These are phyloP conservation scores for Elaphomyces granulatus DNA, from an alignment of 495 filamentous ascomycete species.

Conservation along the genomic window DNA sequence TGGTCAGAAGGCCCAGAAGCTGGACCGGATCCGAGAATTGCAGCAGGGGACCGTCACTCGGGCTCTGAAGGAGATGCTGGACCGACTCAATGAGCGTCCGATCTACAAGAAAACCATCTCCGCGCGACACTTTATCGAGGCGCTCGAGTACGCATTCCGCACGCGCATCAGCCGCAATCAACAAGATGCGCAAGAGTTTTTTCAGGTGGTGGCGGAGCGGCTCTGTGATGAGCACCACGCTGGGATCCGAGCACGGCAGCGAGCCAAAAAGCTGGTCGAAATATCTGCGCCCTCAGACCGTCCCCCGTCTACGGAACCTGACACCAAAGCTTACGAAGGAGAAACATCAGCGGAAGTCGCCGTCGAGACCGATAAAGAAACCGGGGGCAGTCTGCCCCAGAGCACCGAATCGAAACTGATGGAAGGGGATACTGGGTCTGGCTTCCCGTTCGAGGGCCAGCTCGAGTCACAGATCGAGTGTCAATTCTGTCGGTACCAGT, in stretches of 20 bases:
- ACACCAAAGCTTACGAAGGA: slow-evolving; percentile 13
- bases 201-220: slow-evolving; percentile 85
- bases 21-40: slow-evolving; percentile 56
- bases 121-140: slow-evolving; percentile 59
- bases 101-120: slow-evolving; percentile 92
- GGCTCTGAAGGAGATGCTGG: slow-evolving; percentile 82
- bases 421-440: slow-evolving; percentile 43
- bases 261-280: slow-evolving; percentile 14
- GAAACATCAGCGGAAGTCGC: slow-evolving; percentile 16
- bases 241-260: slow-evolving; percentile 51
- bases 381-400: slow-evolving; percentile 24
- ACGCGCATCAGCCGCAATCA: slow-evolving; percentile 85
- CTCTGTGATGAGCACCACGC: slow-evolving; percentile 89
- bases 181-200: slow-evolving; percentile 97
- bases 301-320: slow-evolving; percentile 7
- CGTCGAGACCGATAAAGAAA: slow-evolving; percentile 30
- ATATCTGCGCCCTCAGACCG: slow-evolving; percentile 9
- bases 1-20: slow-evolving; percentile 24
- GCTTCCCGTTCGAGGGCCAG: slow-evolving; percentile 75
- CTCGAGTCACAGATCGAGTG: slow-evolving; percentile 91
- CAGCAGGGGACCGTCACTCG: slow-evolving; percentile 71
- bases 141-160: slow-evolving; percentile 71
- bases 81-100: slow-evolving; percentile 85
- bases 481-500: slow-evolving; percentile 73
- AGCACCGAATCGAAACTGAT: slow-evolving; percentile 32